Conservation (phyloP, 257 asterid genomes). For the Przewalskia tangutica region DNA sequence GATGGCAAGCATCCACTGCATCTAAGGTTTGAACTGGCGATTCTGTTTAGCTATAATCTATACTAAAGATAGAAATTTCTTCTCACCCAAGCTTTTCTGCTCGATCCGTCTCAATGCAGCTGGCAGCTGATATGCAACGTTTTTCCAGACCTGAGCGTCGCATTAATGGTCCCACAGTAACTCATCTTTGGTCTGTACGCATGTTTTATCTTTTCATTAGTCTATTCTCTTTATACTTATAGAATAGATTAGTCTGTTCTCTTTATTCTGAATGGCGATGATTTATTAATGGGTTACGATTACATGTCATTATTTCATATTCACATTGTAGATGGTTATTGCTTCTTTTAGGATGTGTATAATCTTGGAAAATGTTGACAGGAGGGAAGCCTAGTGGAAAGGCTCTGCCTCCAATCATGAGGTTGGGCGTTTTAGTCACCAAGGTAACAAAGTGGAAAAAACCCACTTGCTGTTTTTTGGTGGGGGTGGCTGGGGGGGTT, state of each 20-base stretch:
- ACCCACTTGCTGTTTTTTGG: not conserved
- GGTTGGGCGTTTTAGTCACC: not conserved
- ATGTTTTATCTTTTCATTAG: not conserved
- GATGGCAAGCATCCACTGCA: conserved; percentile 97
- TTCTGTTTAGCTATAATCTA: conserved; percentile 9
- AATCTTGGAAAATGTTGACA: not conserved
- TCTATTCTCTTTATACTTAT: not conserved
- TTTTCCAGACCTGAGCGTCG: conserved; percentile 98
- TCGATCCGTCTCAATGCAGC: conserved; percentile 39
- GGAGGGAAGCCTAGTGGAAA: not conserved
- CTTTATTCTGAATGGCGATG: not conserved
- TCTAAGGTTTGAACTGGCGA: conserved; percentile 49
- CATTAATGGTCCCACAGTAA: conserved; percentile 93
- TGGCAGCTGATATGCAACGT: conserved; percentile 98
- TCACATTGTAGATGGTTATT: not conserved
- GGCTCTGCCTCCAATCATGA: not conserved
- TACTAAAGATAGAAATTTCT: conserved; percentile 14
- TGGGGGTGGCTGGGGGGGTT: not conserved
- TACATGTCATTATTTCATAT: not conserved
- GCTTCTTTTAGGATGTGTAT: not conserved
- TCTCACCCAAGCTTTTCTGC: conserved; percentile 6
- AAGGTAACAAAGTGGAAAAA: not conserved
- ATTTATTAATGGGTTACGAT: not conserved
- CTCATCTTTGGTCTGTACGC: conserved; percentile 80
- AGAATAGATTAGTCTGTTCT: not conserved